Evolutionary conservation across 148 eudicot species (phyloP), one percentile per base, ranked within the genome.

Genomic region (Tetragonia tetragonoides): DNA sequence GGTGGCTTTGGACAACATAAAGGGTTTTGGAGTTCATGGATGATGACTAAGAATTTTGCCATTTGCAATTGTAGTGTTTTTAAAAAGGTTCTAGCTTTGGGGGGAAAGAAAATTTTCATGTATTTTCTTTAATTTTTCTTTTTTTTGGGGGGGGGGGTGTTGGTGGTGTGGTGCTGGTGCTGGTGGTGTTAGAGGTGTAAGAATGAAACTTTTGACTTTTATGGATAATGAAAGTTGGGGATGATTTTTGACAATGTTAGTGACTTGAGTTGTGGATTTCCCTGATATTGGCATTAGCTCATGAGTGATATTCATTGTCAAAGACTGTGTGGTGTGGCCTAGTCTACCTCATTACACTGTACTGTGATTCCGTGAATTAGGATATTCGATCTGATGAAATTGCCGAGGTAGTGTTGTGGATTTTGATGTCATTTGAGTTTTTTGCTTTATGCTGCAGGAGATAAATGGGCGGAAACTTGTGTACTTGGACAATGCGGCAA

Each of bases 401-500:
- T 46, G 28, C 44, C 73, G 53, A 46, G 7, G 8, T 47, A 14
- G 18, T 42, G 40, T 34, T 23, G 40, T 66, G 59, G 70, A 69
- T 71, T 40, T 63, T 54, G 44, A n/a, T 69, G 46, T 56, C 16
- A 71, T 60, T 64, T 62, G 61, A 77, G 18, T 59, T 46, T 40
- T 8, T 64, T 67, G 37, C 51, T 2, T 53, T 54, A 41, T 73
- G 64, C 61, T 86, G 64, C 87, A 95, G 99, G 90, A 93, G 76
- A 87, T 95, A 74, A 91, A 95, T 85, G 97, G 92, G 53, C 84
- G 86, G 40, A 93, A 85, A 73, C 94, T 95, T 62, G 97, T 95
- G 68, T 95, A 95, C 83, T 85, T 95, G 79, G 99, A 95, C 82
- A 95, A 86, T 81, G 99, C 97, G 5, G 99, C 99, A 23, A 95